Evolutionary conservation across 2,329 filamentous ascomycete genomes (phyloP).

Genomic region (Fusarium sp.): DNA sequence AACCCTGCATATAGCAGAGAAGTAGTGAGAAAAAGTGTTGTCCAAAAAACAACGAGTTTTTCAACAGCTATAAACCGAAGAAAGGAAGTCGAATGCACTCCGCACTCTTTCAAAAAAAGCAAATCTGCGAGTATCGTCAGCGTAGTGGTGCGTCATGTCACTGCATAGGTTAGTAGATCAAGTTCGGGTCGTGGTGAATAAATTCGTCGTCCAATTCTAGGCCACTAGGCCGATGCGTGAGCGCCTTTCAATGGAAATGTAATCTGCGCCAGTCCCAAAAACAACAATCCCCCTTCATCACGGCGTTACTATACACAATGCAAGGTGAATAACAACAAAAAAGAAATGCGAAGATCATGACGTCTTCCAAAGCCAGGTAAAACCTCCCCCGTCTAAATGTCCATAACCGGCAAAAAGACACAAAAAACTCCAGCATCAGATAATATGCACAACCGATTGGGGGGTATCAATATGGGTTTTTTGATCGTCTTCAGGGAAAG

Average conservation of each 20-base stretch:
- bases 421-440: conserved; percentile 22
- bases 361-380: conserved; percentile 5
- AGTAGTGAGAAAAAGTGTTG: conserved; percentile 62
- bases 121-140: conserved; percentile 3
- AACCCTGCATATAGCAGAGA: conserved; percentile 56
- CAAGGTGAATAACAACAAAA: neutral
- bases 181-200: conserved; percentile 16
- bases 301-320: conserved; percentile 40
- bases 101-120: neutral
- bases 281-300: conserved; percentile 23
- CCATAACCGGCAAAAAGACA: conserved; percentile 13
- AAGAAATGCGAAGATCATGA: neutral
- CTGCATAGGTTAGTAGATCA: conserved; percentile 45
- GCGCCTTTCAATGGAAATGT: neutral
- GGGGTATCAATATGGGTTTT: conserved; percentile 4
- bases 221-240: conserved; percentile 37
- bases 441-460: conserved; percentile 10
- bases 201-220: conserved; percentile 39
- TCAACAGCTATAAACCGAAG: conserved; percentile 30
- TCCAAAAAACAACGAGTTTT: conserved; percentile 29
- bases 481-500: neutral
- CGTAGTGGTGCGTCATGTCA: conserved; percentile 27
- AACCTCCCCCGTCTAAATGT: conserved; percentile 9
- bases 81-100: conserved; percentile 12
- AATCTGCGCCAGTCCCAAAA: conserved; percentile 25